A percentile compares a stretch with the other conserved stretches of the same genome.
phyloP scores from a whole-genome alignment of 345 rosid genomes.

The Eucalyptus paniculata region DNA sequence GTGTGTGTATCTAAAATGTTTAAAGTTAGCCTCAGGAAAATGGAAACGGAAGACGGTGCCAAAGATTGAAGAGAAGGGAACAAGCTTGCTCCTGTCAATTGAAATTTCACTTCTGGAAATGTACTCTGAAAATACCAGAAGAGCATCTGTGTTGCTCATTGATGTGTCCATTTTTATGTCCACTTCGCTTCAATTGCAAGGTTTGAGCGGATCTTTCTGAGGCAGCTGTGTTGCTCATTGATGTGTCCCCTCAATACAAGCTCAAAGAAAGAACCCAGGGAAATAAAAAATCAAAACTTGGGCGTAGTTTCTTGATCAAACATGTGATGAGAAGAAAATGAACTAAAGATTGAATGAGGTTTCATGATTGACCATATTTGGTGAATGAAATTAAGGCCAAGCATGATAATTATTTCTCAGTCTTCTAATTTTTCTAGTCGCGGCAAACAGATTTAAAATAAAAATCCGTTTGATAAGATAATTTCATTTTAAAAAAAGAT shows the following conservation, averaged over 20 bases:
- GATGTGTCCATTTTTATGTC: not conserved
- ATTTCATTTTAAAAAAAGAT: too few species aligned
- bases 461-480: too few species aligned
- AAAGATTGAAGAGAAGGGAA: not conserved
- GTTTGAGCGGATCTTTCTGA: not conserved
- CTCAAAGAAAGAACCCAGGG: not conserved
- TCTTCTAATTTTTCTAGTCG: too few species aligned
- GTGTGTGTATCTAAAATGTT: not conserved
- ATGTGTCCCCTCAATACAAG: not conserved
- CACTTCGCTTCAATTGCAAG: not conserved
- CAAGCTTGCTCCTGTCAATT: not conserved
- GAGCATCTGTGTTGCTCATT: not conserved
- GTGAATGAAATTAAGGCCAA: too few species aligned
- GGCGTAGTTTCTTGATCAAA: not conserved
- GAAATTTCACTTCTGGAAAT: not conserved
- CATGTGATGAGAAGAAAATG: not conserved
- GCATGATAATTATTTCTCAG: too few species aligned
- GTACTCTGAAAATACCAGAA: not conserved
- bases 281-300: not conserved
- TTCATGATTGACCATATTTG: not conserved
- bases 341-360: not conserved
- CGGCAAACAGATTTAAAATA: rapidly evolving
- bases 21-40: not conserved
- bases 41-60: not conserved
- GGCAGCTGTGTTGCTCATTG: not conserved